Conservation (phyloP, 169 alveolate species). For the Theileria equi region DNA sequence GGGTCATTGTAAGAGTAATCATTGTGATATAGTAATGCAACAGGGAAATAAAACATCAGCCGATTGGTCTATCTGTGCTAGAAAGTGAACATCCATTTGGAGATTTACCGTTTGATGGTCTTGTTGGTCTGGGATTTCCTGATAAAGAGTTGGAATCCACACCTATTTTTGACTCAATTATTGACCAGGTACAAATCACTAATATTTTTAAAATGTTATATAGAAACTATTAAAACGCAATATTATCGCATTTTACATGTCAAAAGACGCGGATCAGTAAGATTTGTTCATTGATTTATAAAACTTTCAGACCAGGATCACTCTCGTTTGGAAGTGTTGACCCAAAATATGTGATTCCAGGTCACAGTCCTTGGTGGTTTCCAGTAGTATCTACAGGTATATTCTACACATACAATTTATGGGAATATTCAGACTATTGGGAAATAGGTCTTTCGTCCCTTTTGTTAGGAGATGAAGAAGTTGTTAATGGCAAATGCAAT, state of each 20-base stretch:
- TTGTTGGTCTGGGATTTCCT: conserved; percentile 90
- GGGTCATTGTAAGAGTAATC: conserved; percentile 61
- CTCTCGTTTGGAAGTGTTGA: conserved; percentile 83
- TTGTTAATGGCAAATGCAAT: conserved; percentile 73
- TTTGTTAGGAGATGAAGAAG: conserved; percentile 69
- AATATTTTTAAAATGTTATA: neutral
- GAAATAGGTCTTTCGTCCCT: conserved; percentile 81
- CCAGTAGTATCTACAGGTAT: conserved; percentile 81
- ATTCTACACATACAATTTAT: conserved; percentile 8
- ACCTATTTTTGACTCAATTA: conserved; percentile 49
- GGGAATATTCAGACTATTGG: conserved; percentile 74
- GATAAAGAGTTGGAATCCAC: conserved; percentile 58
- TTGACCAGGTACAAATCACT: conserved; percentile 25
- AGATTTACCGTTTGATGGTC: conserved; percentile 89
- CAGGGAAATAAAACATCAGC: conserved; percentile 82
- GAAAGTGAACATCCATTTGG: conserved; percentile 86
- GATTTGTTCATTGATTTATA: neutral
- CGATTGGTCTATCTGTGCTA: conserved; percentile 83
- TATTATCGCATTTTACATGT: conserved; percentile 82
- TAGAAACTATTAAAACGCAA: conserved; percentile 78
- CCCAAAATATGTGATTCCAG: conserved; percentile 78
- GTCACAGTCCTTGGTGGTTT: conserved; percentile 84
- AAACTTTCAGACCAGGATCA: neutral
- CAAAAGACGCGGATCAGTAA: conserved; percentile 69
- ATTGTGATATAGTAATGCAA: conserved; percentile 58